These are phyloP conservation scores for Rhizopogon roseolus DNA, from an alignment of 768 basidiomycete species.

Conservation along the genomic window DNA sequence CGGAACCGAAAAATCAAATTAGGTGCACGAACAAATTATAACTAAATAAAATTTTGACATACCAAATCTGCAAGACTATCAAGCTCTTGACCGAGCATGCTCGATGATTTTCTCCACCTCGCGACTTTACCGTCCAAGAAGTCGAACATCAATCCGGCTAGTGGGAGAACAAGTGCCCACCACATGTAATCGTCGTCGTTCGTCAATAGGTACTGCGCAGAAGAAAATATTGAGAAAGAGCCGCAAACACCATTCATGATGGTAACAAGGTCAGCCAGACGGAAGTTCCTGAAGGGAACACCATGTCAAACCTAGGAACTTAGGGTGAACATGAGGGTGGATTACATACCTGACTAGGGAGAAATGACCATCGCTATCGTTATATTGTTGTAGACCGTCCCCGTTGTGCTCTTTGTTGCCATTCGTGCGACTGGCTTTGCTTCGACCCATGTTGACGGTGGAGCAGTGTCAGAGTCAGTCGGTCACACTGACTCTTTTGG, in stretches of 20 bases:
- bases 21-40: conserved; percentile 1
- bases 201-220: conserved; percentile 80
- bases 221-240: conserved; percentile 90
- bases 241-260: conserved; percentile 99
- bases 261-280: conserved; percentile 95
- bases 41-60: conserved; percentile 21
- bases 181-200: conserved; percentile 77
- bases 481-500: neutral
- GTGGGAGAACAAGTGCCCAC: conserved; percentile 83
- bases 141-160: conserved; percentile 96
- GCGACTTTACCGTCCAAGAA: conserved; percentile 98
- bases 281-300: conserved; percentile 72
- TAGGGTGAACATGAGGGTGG: neutral
- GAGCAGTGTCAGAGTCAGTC: neutral
- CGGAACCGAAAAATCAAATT: conserved; percentile 1
- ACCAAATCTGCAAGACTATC: conserved; percentile 97
- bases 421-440: conserved; percentile 25
- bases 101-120: conserved; percentile 91
- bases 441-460: conserved; percentile 16
- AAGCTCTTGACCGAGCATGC: conserved; percentile 95
- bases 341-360: conserved; percentile 81
- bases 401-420: conserved; percentile 8
- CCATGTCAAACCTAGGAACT: conserved; percentile 13
- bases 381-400: conserved; percentile 70
- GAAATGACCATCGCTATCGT: conserved; percentile 92